Evolutionary conservation across 176 grass and related monocot species (phyloP).

Genomic region (Musa itinerans): DNA sequence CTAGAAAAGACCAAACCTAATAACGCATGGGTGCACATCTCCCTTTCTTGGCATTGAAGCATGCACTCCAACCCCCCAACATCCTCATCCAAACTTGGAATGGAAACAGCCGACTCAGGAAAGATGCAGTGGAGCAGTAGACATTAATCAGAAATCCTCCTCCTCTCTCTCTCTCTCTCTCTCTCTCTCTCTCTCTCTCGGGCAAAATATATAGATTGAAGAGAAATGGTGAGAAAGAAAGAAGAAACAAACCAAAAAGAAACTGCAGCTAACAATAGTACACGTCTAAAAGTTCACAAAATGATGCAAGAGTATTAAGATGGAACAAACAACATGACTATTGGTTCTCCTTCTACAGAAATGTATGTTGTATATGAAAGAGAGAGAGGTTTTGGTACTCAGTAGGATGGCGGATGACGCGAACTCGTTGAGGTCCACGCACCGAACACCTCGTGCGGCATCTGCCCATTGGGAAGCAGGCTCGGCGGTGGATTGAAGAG

Average conservation of each 20-base stretch:
- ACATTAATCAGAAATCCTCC: no score
- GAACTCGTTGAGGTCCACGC: slow-evolving; percentile 10
- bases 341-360: no score
- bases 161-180: no score
- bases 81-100: neutral
- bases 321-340: no score
- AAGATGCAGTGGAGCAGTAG: no score
- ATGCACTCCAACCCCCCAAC: neutral
- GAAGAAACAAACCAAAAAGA: neutral
- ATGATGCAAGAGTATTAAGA: neutral
- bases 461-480: slow-evolving; percentile 55
- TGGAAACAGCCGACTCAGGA: no score
- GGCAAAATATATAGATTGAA: neutral
- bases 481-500: slow-evolving; percentile 56
- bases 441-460: slow-evolving; percentile 50
- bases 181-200: no score
- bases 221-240: neutral
- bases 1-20: neutral
- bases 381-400: slow-evolving; percentile 13
- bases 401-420: slow-evolving; percentile 42
- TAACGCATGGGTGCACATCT: neutral
- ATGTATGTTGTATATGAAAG: neutral
- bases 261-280: neutral
- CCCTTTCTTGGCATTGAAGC: neutral
- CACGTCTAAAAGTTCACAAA: neutral